These are phyloP conservation scores for Zymoseptoria passerinii DNA, from an alignment of 2,329 filamentous ascomycete species.

Conservation along the genomic window DNA sequence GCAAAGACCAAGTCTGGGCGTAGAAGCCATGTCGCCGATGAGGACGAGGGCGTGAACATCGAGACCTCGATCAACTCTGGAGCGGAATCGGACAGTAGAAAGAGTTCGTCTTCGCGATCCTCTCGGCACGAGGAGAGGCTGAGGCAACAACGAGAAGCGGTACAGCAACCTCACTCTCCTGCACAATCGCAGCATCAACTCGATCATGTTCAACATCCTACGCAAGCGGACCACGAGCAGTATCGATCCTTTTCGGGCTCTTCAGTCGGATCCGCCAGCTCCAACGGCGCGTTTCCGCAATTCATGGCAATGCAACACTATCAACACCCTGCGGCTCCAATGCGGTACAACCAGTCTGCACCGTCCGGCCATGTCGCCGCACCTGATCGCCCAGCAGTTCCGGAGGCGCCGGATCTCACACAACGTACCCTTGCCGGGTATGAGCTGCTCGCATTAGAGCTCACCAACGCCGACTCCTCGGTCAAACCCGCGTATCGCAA, in stretches of 20 bases:
- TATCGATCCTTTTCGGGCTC: slow-evolving; percentile 21
- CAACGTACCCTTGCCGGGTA: slow-evolving; percentile 44
- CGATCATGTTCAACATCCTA: slow-evolving; percentile 12
- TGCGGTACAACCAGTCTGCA: slow-evolving; percentile 7
- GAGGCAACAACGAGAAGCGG: slow-evolving; percentile 18
- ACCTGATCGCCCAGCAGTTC: slow-evolving; percentile 19
- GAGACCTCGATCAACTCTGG: slow-evolving; percentile 6
- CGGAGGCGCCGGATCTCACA: slow-evolving; percentile 25
- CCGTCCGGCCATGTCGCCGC: slow-evolving; percentile 9
- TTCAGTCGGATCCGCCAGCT: slow-evolving; percentile 17
- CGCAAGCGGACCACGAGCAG: slow-evolving; percentile 18
- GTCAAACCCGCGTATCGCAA: slow-evolving; percentile 64
- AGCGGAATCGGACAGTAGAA: slow-evolving; percentile 7
- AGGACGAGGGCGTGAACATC: slow-evolving; percentile 9
- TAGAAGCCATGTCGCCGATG: slow-evolving; percentile 3
- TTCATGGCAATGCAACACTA: slow-evolving; percentile 24
- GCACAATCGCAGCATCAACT: slow-evolving; percentile 13
- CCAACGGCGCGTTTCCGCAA: slow-evolving; percentile 19
- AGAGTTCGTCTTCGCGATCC: slow-evolving; percentile 12
- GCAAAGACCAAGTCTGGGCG: background rate
- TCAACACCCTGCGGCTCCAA: slow-evolving; percentile 16
- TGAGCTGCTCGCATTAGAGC: slow-evolving; percentile 51
- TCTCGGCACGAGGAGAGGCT: slow-evolving; percentile 15
- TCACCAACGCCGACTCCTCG: slow-evolving; percentile 31
- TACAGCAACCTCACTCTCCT: slow-evolving; percentile 16